Evolutionary conservation across 2,329 filamentous ascomycete species (phyloP), one percentile per base, ranked within the genome.

Genomic region (Monilinia fructicola): DNA sequence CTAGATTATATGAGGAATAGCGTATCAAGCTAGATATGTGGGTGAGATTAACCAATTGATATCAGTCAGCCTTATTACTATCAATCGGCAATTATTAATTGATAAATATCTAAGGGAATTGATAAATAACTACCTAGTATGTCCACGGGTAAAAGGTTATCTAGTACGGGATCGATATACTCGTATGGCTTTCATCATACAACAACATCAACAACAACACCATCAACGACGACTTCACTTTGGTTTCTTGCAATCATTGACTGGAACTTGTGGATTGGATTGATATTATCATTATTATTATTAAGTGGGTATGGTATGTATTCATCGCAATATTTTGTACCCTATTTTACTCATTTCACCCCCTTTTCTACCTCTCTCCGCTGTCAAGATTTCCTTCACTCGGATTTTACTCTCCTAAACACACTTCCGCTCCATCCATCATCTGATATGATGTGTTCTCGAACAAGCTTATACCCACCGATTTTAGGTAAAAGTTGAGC

Each of bases 371-470:
- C 7, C 4, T 40, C 28, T 38, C 35, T n/a, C 28, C n/a, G 6
- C 21, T 48, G 21, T 48, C 7, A 48, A n/a, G 9, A 10, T 23
- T 12, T 3, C 21, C 46, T 18, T 50, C 44, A 50, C 38, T 60
- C 58, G 9, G 12, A 21, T 63, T 58, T 67, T n/a, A 61, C 28
- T 38, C 54, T 65, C 26, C 54, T 59, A 31, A 64, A 67, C 4
- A 67, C 31, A 56, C 35, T 67, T n/a, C 60, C 59, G 42, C 59
- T 85, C 87, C 87, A 89, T 1, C 87, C 86, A 74, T 89, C 87
- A 53, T 84, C 80, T 68, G 86, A 84, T 10, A 88, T 76, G 2
- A 81, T 75, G 0, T 78, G 80, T 75, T 87, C 83, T 66, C 83
- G 81, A 2, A 85, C 80, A 12, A 90, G 79, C 71, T 84, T 80